Conservation (phyloP, 148 eudicot species). For the Spergularia bocconei region DNA sequence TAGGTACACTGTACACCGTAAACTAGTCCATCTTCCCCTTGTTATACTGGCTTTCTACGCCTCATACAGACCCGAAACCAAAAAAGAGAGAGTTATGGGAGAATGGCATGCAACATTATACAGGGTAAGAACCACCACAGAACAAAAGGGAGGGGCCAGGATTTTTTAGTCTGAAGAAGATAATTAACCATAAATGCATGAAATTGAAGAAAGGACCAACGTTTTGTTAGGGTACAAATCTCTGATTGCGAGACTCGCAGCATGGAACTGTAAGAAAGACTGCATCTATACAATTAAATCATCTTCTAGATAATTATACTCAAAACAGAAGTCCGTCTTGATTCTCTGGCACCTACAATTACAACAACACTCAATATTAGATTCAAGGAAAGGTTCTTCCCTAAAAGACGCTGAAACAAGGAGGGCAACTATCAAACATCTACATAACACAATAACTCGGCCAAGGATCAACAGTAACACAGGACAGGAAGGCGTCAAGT, state of each 20-base stretch:
- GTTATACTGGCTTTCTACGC: too few species aligned
- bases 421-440: not conserved
- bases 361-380: not conserved
- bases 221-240: constrained; percentile 2
- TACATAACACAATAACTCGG: not conserved
- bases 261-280: not conserved
- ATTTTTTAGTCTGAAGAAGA: too few species aligned
- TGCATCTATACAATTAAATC: constrained; percentile 63
- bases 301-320: constrained; percentile 88
- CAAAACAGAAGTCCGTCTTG: constrained; percentile 70
- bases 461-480: too few species aligned
- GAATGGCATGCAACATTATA: too few species aligned
- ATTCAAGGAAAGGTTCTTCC: not conserved
- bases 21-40: too few species aligned
- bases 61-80: too few species aligned
- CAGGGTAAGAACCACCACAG: too few species aligned
- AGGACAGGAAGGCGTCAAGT: too few species aligned
- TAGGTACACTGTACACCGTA: too few species aligned
- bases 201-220: not conserved
- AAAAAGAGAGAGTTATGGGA: too few species aligned
- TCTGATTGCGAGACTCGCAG: not conserved
- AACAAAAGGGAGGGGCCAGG: too few species aligned
- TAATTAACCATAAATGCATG: too few species aligned
- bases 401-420: not conserved
- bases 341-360: constrained; percentile 74